Conservation (phyloP, 208 protist genomes). For the Trypanosoma conorhini region DNA sequence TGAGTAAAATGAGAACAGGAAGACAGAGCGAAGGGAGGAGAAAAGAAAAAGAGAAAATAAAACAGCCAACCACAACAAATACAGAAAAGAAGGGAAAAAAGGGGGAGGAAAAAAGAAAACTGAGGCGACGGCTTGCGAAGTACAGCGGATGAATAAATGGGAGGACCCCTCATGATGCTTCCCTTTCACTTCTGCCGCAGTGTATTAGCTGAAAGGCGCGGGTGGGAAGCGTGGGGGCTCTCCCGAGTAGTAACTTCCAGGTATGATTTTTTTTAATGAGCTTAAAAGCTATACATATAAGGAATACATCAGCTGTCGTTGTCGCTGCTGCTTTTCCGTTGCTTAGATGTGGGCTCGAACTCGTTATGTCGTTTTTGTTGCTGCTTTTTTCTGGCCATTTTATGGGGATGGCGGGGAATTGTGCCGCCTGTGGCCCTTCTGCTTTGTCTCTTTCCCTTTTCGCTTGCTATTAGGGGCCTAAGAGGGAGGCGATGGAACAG, state of each 20-base stretch:
- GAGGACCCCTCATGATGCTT: not conserved
- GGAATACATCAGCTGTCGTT: conserved; percentile 7
- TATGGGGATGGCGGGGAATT: not conserved
- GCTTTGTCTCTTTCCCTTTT: conserved; percentile 19
- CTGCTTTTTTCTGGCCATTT: conserved; percentile 6
- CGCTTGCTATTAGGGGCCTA: not conserved
- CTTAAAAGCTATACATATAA: conserved; percentile 12
- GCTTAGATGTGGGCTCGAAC: not conserved
- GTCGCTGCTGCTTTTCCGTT: conserved; percentile 1
- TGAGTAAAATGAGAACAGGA: conserved; percentile 29
- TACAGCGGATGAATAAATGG: not conserved
- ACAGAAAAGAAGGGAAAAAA: not conserved
- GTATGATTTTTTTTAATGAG: not conserved
- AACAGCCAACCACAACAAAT: not conserved
- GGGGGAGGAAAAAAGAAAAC: not conserved
- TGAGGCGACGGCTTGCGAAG: not conserved
- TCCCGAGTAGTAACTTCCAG: not conserved
- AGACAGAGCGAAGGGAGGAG: conserved; percentile 2
- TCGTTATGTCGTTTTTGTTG: not conserved
- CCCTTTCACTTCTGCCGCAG: not conserved
- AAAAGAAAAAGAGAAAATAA: not conserved
- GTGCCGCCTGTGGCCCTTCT: conserved; percentile 4
- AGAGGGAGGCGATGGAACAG: conserved; percentile 36
- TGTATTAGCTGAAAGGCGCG: not conserved
- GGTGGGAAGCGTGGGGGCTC: not conserved